phyloP scores from a whole-genome alignment of 306 rosid species.

The Quercus glauca region DNA sequence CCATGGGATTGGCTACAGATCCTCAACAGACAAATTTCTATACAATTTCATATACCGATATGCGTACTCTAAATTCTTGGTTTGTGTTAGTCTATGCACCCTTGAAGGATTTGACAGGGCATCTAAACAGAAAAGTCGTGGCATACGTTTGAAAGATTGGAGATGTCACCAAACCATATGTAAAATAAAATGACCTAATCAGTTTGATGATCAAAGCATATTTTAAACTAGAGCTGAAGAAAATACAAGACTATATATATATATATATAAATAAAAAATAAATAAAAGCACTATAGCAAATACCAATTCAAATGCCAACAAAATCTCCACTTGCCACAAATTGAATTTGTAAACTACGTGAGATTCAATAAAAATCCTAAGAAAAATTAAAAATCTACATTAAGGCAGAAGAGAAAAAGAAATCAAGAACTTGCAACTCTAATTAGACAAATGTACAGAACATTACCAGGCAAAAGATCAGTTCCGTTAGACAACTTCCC shows the following conservation, averaged over 20 bases:
- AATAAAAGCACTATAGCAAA: not conserved
- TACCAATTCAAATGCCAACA: not conserved
- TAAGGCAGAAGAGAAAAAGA: not conserved
- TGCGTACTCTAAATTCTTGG: not conserved
- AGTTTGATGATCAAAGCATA: not conserved
- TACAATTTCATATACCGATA: not conserved
- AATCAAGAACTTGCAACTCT: not conserved
- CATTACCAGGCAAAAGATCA: constrained; percentile 18
- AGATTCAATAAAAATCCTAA: not conserved
- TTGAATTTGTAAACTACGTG: not conserved
- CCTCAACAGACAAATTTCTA: no score
- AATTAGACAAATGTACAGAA: not conserved
- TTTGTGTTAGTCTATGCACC: no score
- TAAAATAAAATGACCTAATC: not conserved
- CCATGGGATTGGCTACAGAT: no score
- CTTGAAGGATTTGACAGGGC: no score
- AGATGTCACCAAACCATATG: not conserved
- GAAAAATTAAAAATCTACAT: not conserved
- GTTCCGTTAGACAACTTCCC: constrained; percentile 27
- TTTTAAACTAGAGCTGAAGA: not conserved
- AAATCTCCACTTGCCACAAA: not conserved
- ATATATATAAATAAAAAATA: no score
- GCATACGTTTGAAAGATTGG: not conserved
- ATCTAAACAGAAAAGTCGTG: not conserved
- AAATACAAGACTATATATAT: not conserved